Base-by-base conservation (phyloP, 1,284 basidiomycete species). In the Cerioporus squamosus region DNA sequence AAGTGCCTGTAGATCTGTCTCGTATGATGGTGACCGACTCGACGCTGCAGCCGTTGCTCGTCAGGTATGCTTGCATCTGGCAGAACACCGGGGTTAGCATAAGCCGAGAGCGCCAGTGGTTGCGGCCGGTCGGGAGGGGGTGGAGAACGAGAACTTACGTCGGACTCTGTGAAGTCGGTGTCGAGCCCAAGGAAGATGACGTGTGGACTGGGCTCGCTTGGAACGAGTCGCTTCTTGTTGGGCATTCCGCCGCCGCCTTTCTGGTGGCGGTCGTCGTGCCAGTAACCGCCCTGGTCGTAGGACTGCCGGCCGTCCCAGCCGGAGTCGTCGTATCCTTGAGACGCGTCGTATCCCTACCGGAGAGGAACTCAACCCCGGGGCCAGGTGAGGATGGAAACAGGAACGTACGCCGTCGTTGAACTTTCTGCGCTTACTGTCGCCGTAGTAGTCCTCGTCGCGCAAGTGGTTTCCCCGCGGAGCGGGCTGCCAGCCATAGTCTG, bases 111-210 rank as follows among this genome's bases (percentile, higher is more conserved):
- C 20, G 51, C 18, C 22, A 20, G 20, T n/a, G 36, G n/a, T n/a
- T 42, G n/a, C 33, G 17, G 17, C 15, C n/a, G n/a, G n/a, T n/a
- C n/a, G n/a, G n/a, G n/a, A n/a, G n/a, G 24, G 20, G 14, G 20
- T 9, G 40, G 5, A n/a, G 8, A 69, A 73, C 33, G 33, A 36
- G 63, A 68, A 84, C 89, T 77, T 74, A 96, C 94, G 79, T 95
- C 93, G 66, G 88, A 86, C 79, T 96, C 94, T 43, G 89, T 90
- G 69, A 95, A 91, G 72, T 94, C 92, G 53, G 87, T 85, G 73
- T 97, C 94, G 55, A 97, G 77, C 49, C 94, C 94, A 53, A 96
- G 85, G 74, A 96, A 95, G 68, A 96, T 95, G 68, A 97, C 89
- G 76, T 97, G 91, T 24, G 88, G 86, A 71, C 89, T 93, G 51